These are phyloP conservation scores for Fusarium praegraminearum DNA, from an alignment of 2,329 filamentous ascomycete genomes.

Conservation along the genomic window DNA sequence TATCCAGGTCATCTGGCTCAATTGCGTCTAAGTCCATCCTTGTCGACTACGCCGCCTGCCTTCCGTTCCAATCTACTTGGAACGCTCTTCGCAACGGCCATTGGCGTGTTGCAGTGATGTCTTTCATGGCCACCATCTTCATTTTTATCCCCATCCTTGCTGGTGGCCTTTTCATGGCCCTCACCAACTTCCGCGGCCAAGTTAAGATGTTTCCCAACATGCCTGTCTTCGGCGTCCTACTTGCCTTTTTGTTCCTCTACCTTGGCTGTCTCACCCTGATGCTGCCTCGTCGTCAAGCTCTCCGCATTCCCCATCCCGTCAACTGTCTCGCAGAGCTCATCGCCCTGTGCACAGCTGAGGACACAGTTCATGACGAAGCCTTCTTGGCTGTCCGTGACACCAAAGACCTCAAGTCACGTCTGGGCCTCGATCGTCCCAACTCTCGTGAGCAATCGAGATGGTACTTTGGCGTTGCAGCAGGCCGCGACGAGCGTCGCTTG, in stretches of 20 bases:
- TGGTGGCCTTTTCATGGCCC: conserved; percentile 79
- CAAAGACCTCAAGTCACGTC: conserved; percentile 73
- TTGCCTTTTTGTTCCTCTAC: conserved; percentile 78
- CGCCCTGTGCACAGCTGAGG: conserved; percentile 79
- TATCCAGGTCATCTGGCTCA: conserved; percentile 68
- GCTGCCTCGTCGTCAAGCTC: conserved; percentile 69
- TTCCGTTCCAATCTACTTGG: conserved; percentile 70
- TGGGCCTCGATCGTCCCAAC: conserved; percentile 67
- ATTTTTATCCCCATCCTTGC: conserved; percentile 74
- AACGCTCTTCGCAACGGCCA: conserved; percentile 71
- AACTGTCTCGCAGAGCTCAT: conserved; percentile 81
- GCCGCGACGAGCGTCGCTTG: conserved; percentile 57
- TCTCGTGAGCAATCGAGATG: conserved; percentile 63
- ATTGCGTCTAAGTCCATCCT: conserved; percentile 73
- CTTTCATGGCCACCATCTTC: conserved; percentile 69
- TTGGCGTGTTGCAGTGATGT: conserved; percentile 73
- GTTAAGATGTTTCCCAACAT: conserved; percentile 79
- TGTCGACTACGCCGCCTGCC: conserved; percentile 75
- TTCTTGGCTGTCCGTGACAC: conserved; percentile 78
- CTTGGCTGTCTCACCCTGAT: conserved; percentile 71
- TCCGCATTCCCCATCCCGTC: conserved; percentile 79
- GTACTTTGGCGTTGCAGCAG: conserved; percentile 60
- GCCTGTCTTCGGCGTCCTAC: conserved; percentile 77
- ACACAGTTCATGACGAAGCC: conserved; percentile 76
- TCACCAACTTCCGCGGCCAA: conserved; percentile 65